phyloP scores from a whole-genome alignment of 106 monocot species.

The Dactylorhiza incarnata region DNA sequence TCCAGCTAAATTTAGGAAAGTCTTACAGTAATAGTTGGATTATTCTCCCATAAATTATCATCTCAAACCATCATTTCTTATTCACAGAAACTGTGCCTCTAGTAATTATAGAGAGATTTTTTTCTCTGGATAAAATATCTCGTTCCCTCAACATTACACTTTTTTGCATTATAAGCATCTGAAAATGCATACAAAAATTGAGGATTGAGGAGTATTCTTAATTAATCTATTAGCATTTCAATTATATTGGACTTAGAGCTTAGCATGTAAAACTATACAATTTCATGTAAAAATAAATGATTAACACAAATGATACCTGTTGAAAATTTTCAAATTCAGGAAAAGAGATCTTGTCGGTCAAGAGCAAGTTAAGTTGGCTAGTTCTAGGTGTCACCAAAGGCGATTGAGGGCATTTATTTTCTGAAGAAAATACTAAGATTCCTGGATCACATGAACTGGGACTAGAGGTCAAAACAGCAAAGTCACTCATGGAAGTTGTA shows the following conservation, averaged over 20 bases:
- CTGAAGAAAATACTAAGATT: constrained; percentile 32
- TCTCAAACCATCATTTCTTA: no score
- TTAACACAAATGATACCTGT: constrained; percentile 39
- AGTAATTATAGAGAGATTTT: no score
- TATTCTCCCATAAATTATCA: no score
- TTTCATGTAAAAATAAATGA: not conserved
- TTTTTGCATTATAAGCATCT: not conserved
- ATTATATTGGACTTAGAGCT: not conserved
- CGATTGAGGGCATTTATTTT: constrained; percentile 61
- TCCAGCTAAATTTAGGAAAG: no score
- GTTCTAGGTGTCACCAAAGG: constrained; percentile 44
- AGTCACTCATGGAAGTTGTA: constrained; percentile 11
- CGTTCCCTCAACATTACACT: no score
- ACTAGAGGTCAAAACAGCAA: constrained; percentile 12
- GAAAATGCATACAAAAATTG: not conserved
- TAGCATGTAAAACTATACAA: not conserved
- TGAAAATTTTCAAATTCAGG: constrained; percentile 59
- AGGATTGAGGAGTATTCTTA: not conserved
- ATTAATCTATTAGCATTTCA: not conserved
- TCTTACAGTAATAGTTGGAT: no score
- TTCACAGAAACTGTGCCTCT: no score
- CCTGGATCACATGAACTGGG: constrained; percentile 18
- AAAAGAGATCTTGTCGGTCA: constrained; percentile 27
- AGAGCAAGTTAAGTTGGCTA: constrained; percentile 39
- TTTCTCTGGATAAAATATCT: no score